phyloP scores from a whole-genome alignment of 257 asterid genomes.

The Nyctanthes arbortristis region DNA sequence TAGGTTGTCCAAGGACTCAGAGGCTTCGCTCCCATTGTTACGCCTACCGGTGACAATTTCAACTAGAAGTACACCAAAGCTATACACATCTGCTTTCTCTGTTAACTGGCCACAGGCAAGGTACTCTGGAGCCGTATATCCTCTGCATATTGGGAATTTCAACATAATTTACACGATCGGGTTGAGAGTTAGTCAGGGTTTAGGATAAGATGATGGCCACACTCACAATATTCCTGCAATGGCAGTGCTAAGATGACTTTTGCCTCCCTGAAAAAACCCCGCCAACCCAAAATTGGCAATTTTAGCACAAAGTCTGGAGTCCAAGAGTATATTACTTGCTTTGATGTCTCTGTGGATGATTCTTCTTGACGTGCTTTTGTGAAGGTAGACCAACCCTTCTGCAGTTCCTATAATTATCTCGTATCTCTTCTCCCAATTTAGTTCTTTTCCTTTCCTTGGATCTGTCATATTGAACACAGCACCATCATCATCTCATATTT shows the following conservation, averaged over 20 bases:
- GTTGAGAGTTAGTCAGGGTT: not conserved
- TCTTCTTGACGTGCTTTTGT: slow-evolving; percentile 60
- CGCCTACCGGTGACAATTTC: slow-evolving; percentile 67
- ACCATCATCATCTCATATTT: not conserved
- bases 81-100: slow-evolving; percentile 65
- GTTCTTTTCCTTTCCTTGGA: slow-evolving; percentile 51
- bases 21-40: slow-evolving; percentile 57
- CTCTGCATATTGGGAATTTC: slow-evolving; percentile 31
- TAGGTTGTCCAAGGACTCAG: slow-evolving; percentile 61
- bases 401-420: slow-evolving; percentile 68
- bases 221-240: slow-evolving; percentile 84
- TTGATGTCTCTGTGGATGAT: slow-evolving; percentile 75
- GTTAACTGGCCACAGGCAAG: slow-evolving; percentile 63
- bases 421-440: slow-evolving; percentile 72
- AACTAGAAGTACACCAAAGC: slow-evolving; percentile 72
- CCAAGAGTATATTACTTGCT: slow-evolving; percentile 71
- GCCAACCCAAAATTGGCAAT: slow-evolving; percentile 87
- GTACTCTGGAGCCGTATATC: slow-evolving; percentile 81
- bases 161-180: not conserved
- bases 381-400: slow-evolving; percentile 74
- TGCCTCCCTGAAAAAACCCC: slow-evolving; percentile 65
- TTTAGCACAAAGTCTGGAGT: slow-evolving; percentile 59
- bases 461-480: slow-evolving; percentile 39
- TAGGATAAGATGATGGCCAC: not conserved
- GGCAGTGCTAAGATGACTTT: slow-evolving; percentile 75